Evolutionary conservation across 2,329 filamentous ascomycete genomes (phyloP), one percentile per base, ranked within the genome.

Genomic region (Fusarium sp.): DNA sequence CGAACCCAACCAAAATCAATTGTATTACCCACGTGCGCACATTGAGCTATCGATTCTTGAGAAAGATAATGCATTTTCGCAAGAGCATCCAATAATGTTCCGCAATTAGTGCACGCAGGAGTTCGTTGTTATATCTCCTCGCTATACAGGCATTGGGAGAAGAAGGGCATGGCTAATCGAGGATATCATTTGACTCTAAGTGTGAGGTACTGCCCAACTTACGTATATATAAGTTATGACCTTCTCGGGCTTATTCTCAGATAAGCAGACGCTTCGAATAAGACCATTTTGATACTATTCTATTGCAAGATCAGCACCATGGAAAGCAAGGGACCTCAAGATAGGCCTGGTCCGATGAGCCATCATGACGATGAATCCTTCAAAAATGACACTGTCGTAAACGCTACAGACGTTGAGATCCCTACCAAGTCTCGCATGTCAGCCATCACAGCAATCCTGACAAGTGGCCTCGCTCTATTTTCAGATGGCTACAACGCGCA

Each of bases 221-320:
- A 11, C 18, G 5, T 58, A 37, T n/a, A 51, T 31, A 51, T 39
- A 59, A 51, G 42, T 25, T 0, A 10, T 51, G 2, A 23, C 7
- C 1, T 15, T 14, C 33, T 19, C 21, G 7, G 19, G 5, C 2
- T 10, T 10, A 3, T 25, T 27, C 1, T 5, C 7, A 4, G 3
- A 7, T 19, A 11, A 2, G 4, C 3, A 23, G 4, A 19, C 1
- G 1, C 16, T 16, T 7, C 9, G 1, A 9, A 31, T 3, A 18
- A 23, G 3, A 16, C 7, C 25, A 21, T 21, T 9, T 11, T 3
- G 5, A 25, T 39, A 38, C 16, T 38, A 3, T 1, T 10, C 4
- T n/a, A 14, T 7, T 27, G 3, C 33, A 18, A 51, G 6, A 21
- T 23, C 21, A 31, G 5, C 4, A 39, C 3, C 35, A 59, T 59